A percentile compares a stretch with the other conserved stretches of the same genome.
Evolutionary conservation across 345 rosid genomes (phyloP).

Genomic region (Brassica rapa): DNA sequence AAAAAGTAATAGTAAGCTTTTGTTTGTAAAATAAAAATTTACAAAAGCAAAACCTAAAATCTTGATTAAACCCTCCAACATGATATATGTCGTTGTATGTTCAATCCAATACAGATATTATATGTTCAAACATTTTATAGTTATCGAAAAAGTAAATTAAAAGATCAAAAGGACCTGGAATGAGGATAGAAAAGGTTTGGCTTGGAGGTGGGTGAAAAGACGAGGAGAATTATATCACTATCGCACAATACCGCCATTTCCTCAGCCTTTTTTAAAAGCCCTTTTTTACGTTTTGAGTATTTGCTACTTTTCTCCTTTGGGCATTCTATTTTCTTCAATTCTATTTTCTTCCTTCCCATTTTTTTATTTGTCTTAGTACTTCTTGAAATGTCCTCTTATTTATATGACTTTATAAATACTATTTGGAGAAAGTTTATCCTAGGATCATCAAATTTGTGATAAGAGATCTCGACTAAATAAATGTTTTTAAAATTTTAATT

Average conservation of each 20-base stretch:
- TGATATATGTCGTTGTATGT: neutral
- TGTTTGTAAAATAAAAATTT: neutral
- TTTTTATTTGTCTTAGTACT: neutral
- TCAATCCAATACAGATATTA: neutral
- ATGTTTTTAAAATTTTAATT: neutral
- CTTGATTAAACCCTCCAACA: neutral
- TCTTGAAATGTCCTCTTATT: neutral
- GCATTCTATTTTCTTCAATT: conserved; percentile 30
- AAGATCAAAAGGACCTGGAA: neutral
- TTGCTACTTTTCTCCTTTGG: conserved; percentile 43
- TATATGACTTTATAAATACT: neutral
- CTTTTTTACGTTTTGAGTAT: conserved; percentile 51
- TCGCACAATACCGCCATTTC: conserved; percentile 17
- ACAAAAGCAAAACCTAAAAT: neutral
- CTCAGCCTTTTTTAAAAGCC: conserved; percentile 47
- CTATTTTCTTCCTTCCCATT: conserved; percentile 39
- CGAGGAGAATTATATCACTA: conserved; percentile 3
- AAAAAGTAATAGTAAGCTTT: neutral
- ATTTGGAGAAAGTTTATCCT: neutral
- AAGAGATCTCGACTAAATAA: conserved; percentile 1
- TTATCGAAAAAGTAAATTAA: neutral
- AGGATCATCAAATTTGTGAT: neutral
- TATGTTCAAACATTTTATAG: neutral
- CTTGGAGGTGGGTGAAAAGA: conserved; percentile 11
- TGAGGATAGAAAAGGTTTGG: neutral